Base-by-base conservation (phyloP, 1,284 basidiomycete species). In the Pseudozyma thailandica region DNA sequence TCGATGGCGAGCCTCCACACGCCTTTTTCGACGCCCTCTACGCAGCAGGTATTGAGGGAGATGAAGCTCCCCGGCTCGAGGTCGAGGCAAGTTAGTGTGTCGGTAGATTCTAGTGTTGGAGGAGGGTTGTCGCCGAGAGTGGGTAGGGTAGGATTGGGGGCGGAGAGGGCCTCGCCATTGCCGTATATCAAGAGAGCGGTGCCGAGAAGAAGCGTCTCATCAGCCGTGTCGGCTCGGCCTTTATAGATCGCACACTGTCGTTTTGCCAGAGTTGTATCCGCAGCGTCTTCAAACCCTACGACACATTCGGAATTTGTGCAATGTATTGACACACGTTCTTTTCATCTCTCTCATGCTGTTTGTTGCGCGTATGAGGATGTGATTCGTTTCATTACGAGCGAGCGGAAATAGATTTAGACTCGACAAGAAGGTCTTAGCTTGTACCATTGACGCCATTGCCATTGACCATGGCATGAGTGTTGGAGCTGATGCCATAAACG, bases 131-230 rank as follows among this genome's bases (percentile, higher is more conserved):
- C 8, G 5, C 5, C 33, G 1, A 21, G 16, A 21, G 8, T n/a
- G n/a, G 5, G 4, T 21, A 6, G 20, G 39, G n/a, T 8, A n/a
- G n/a, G n/a, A n/a, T n/a, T n/a, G n/a, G 28, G 8, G 8, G 18
- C 12, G 16, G 28, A 30, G 8, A 35, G 33, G 4, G 51, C 50
- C 3, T 66, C 63, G 20, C 57, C 57, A 1, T 20, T 66, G 21
- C 63, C 63, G 1, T 66, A 66, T 27, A 60, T 66, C 49, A 56
- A 53, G 20, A 52, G 63, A 18, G 63, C 63, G 7, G 35, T 53
- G 13, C 52, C 52, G 15, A 38, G 51, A 43, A 44, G 30, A n/a
- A 35, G 33, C 15, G 33, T 16, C 15, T 35, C 33, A 16, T 35
- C 33, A 6, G 39, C 39, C 7, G 7, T n/a, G n/a, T n/a, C n/a